These are phyloP conservation scores for Chytriomyces confervae DNA, from an alignment of 192 early-diverging fungal genomes.

Conservation along the genomic window DNA sequence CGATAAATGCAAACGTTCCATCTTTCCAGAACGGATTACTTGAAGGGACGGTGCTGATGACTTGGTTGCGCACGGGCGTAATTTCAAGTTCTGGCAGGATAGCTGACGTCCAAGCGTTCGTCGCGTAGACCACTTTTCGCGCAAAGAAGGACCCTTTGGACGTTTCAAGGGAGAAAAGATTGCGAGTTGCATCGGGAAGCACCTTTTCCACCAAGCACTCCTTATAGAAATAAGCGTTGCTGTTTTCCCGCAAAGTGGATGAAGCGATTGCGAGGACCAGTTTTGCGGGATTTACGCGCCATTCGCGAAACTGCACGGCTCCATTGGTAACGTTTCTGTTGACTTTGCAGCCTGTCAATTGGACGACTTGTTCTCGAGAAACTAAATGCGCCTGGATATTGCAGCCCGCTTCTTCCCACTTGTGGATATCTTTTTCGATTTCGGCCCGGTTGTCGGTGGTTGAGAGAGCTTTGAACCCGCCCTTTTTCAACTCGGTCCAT, in stretches of 20 bases:
- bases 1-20: background rate
- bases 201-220: background rate
- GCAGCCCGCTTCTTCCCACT: background rate
- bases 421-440: background rate
- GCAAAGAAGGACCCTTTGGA: background rate
- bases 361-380: background rate
- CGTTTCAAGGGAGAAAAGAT: background rate
- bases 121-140: slow-evolving; percentile 48
- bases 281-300: slow-evolving; percentile 1
- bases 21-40: background rate
- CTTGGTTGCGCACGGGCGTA: slow-evolving; percentile 56
- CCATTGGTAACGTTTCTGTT: background rate
- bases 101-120: slow-evolving; percentile 50
- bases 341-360: background rate
- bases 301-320: background rate
- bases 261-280: slow-evolving; percentile 10
- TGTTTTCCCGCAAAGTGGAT: background rate
- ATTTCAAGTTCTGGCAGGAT: slow-evolving; percentile 48
- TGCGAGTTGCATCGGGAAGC: background rate
- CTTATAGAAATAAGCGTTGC: background rate
- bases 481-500: background rate
- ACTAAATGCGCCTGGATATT: background rate
- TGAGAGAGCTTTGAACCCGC: background rate
- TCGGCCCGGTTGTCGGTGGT: background rate
- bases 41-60: slow-evolving; percentile 47